A percentile compares a stretch with the other conserved stretches of the same genome.
phyloP scores from a whole-genome alignment of 768 basidiomycete species.

The Pleurotus tuber-regium region DNA sequence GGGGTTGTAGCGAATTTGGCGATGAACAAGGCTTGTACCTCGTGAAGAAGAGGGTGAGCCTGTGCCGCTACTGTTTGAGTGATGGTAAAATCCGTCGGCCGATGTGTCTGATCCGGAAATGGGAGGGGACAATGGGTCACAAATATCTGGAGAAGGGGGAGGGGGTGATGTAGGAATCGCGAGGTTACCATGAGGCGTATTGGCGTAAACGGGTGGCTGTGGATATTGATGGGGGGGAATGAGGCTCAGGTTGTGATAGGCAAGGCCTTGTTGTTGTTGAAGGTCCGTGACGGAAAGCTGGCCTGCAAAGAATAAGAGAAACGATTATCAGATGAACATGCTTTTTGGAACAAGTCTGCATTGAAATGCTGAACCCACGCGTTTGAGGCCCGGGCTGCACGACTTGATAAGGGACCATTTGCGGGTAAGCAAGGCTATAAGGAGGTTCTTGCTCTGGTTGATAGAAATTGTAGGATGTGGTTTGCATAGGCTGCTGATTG shows the following conservation, averaged over 20 bases:
- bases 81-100: slow-evolving; percentile 77
- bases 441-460: slow-evolving; percentile 51
- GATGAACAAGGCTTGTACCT: slow-evolving; percentile 73
- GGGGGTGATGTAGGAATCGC: slow-evolving; percentile 69
- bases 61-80: slow-evolving; percentile 73
- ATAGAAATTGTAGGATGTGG: slow-evolving; percentile 50
- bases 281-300: slow-evolving; percentile 65
- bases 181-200: slow-evolving; percentile 56
- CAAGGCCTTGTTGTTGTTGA: slow-evolving; percentile 52
- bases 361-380: slow-evolving; percentile 63
- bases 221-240: slow-evolving; percentile 65
- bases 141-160: slow-evolving; percentile 74
- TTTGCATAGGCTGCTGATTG: slow-evolving; percentile 30
- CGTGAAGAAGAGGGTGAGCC: slow-evolving; percentile 80
- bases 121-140: slow-evolving; percentile 83
- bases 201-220: slow-evolving; percentile 53
- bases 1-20: slow-evolving; percentile 72
- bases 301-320: slow-evolving; percentile 49
- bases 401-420: slow-evolving; percentile 58
- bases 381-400: slow-evolving; percentile 56
- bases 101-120: slow-evolving; percentile 90
- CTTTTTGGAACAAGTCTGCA: slow-evolving; percentile 35
- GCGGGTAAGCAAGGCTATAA: slow-evolving; percentile 54
- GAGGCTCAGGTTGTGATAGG: slow-evolving; percentile 61
- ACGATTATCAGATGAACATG: slow-evolving; percentile 68